Evolutionary conservation across 78 protist species (phyloP).

Genomic region (Acrasis kona): DNA sequence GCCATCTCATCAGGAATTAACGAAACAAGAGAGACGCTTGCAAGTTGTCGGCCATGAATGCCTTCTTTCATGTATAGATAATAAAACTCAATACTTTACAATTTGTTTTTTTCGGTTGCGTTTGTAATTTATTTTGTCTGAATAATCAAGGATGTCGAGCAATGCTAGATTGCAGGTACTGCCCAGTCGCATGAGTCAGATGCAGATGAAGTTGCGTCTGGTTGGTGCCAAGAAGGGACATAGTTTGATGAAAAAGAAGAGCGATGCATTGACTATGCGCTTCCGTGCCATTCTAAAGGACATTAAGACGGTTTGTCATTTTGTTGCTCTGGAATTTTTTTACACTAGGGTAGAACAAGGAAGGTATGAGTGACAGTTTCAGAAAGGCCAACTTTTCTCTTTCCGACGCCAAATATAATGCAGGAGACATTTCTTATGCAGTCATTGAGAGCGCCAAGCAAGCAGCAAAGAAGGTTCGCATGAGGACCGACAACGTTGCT

Average conservation of each 20-base stretch:
- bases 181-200: conserved; percentile 67
- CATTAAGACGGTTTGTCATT: conserved; percentile 33
- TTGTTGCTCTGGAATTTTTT: not conserved
- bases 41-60: too few relatives aligned
- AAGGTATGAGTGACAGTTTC: not conserved
- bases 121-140: too few relatives aligned
- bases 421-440: conserved; percentile 63
- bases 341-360: conserved; percentile 1
- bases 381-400: conserved; percentile 50
- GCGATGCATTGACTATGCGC: conserved; percentile 83
- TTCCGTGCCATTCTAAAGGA: conserved; percentile 58
- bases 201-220: conserved; percentile 65
- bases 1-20: too few relatives aligned
- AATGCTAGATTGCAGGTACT: conserved; percentile 7
- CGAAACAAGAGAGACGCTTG: too few relatives aligned
- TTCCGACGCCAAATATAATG: conserved; percentile 64
- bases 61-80: too few relatives aligned
- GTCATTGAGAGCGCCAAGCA: conserved; percentile 44
- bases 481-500: conserved; percentile 76
- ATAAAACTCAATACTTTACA: too few relatives aligned
- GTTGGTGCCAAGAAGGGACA: conserved; percentile 91
- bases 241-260: conserved; percentile 86
- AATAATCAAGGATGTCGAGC: conserved; percentile 6
- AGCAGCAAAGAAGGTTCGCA: conserved; percentile 41
- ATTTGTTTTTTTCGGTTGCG: too few relatives aligned